Evolutionary conservation across 2,329 filamentous ascomycete genomes (phyloP).

Genomic region (Chrysoporthe cubensis): DNA sequence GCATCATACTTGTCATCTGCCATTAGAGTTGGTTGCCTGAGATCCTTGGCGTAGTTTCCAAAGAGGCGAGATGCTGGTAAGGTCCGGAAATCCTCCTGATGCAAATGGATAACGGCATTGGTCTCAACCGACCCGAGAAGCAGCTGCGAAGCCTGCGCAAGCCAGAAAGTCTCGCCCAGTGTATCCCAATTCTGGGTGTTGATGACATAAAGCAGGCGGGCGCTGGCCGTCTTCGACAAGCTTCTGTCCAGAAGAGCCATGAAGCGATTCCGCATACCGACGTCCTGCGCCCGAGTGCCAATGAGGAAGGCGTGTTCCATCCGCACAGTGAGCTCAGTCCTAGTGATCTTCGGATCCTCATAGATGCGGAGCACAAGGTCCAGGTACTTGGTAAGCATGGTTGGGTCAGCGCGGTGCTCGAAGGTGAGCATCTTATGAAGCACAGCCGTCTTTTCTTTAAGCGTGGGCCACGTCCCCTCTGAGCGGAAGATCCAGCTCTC

Average conservation of each 20-base stretch:
- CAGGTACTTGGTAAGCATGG: conserved; percentile 88
- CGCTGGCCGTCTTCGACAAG: conserved; percentile 87
- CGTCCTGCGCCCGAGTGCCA: conserved; percentile 87
- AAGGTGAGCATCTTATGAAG: conserved; percentile 99
- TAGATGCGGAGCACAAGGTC: conserved; percentile 98
- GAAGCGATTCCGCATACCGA: conserved; percentile 96
- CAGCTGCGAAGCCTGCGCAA: conserved; percentile 91
- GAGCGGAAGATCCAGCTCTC: conserved; percentile 96
- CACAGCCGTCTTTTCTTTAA: conserved; percentile 98
- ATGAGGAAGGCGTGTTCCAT: conserved; percentile 99
- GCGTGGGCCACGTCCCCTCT: conserved; percentile 91
- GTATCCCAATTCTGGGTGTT: conserved; percentile 97
- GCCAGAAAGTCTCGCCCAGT: conserved; percentile 92
- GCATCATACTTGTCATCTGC: conserved; percentile 81
- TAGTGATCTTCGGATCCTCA: conserved; percentile 92
- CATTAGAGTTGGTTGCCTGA: conserved; percentile 67
- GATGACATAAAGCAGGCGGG: conserved; percentile 86
- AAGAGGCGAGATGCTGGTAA: conserved; percentile 76
- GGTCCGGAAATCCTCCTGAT: conserved; percentile 81
- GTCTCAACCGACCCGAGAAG: conserved; percentile 90
- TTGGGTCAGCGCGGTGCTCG: conserved; percentile 80
- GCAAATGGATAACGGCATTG: conserved; percentile 76
- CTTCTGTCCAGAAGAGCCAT: conserved; percentile 96
- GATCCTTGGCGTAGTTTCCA: conserved; percentile 73
- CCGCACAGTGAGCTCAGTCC: conserved; percentile 92